Evolutionary conservation across 768 basidiomycete species (phyloP).

Genomic region (Tylopilus sp.): DNA sequence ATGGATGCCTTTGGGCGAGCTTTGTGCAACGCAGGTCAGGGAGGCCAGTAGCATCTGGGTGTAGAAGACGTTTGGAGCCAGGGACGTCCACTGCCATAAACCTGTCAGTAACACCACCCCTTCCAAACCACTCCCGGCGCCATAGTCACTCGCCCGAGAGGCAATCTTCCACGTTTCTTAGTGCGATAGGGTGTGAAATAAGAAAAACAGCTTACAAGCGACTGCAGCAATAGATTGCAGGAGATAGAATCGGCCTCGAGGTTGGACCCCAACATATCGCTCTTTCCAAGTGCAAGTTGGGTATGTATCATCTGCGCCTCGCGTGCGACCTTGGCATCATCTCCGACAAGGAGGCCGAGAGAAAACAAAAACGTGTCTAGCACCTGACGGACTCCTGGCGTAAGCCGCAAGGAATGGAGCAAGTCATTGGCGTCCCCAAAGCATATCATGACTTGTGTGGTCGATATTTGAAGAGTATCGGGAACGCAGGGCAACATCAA

Average conservation of each 20-base stretch:
- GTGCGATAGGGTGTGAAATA: neutral
- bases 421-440: slow-evolving; percentile 51
- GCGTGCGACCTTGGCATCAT: slow-evolving; percentile 65
- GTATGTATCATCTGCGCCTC: slow-evolving; percentile 74
- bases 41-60: slow-evolving; percentile 65
- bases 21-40: slow-evolving; percentile 59
- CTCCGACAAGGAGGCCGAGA: slow-evolving; percentile 58
- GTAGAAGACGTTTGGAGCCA: slow-evolving; percentile 62
- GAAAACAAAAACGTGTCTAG: slow-evolving; percentile 59
- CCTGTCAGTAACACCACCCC: slow-evolving; percentile 53
- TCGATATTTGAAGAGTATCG: slow-evolving; percentile 60
- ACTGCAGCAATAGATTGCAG: slow-evolving; percentile 56
- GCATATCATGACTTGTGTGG: slow-evolving; percentile 52
- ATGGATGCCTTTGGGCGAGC: slow-evolving; percentile 29
- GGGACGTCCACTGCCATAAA: slow-evolving; percentile 57
- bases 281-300: slow-evolving; percentile 56
- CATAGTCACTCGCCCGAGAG: slow-evolving; percentile 56
- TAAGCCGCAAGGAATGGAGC: slow-evolving; percentile 49
- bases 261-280: slow-evolving; percentile 51
- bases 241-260: slow-evolving; percentile 65
- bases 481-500: slow-evolving; percentile 58
- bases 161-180: slow-evolving; percentile 42
- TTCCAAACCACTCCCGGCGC: slow-evolving; percentile 54
- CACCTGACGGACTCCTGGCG: slow-evolving; percentile 49
- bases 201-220: slow-evolving; percentile 45